phyloP scores from a whole-genome alignment of 306 rosid species.

The Vigna reflexopilosa region DNA sequence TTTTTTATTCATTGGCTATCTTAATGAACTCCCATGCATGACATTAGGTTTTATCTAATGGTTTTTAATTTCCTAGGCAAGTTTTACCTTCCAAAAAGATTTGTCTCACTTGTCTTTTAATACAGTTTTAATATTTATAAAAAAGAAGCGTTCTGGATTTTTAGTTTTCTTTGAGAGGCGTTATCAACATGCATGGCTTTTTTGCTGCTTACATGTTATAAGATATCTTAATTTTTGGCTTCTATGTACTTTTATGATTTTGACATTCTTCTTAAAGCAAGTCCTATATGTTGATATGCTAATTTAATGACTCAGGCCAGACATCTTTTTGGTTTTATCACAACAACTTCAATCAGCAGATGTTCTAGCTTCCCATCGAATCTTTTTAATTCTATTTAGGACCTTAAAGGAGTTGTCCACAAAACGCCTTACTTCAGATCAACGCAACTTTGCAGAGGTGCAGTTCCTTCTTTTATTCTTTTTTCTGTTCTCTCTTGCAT shows the following conservation, averaged over 20 bases:
- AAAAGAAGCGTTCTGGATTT: not conserved
- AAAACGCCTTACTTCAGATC: slow-evolving; percentile 86
- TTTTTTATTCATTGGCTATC: not conserved
- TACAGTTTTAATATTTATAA: not conserved
- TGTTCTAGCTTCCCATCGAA: slow-evolving; percentile 82
- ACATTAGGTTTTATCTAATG: slow-evolving; percentile 4
- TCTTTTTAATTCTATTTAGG: slow-evolving; percentile 81
- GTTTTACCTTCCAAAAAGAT: not conserved
- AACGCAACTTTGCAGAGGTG: slow-evolving; percentile 93
- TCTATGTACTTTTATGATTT: slow-evolving; percentile 35
- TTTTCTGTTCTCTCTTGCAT: slow-evolving; percentile 18
- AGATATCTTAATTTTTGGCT: slow-evolving; percentile 24
- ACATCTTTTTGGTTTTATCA: slow-evolving; percentile 81
- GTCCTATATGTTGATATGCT: slow-evolving; percentile 53
- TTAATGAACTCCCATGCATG: slow-evolving; percentile 10
- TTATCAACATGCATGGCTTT: slow-evolving; percentile 6
- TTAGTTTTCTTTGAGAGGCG: slow-evolving; percentile 26
- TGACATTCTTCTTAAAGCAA: slow-evolving; percentile 32
- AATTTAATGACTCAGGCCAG: slow-evolving; percentile 80
- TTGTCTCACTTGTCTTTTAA: slow-evolving; percentile 8
- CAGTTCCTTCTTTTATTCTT: slow-evolving; percentile 20
- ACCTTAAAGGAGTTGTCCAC: slow-evolving; percentile 89
- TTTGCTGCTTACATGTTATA: slow-evolving; percentile 29
- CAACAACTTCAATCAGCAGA: slow-evolving; percentile 89
- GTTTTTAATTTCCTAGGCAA: not conserved